phyloP scores from a whole-genome alignment of 805 yeast genomes.

The Candida mattraensis region DNA sequence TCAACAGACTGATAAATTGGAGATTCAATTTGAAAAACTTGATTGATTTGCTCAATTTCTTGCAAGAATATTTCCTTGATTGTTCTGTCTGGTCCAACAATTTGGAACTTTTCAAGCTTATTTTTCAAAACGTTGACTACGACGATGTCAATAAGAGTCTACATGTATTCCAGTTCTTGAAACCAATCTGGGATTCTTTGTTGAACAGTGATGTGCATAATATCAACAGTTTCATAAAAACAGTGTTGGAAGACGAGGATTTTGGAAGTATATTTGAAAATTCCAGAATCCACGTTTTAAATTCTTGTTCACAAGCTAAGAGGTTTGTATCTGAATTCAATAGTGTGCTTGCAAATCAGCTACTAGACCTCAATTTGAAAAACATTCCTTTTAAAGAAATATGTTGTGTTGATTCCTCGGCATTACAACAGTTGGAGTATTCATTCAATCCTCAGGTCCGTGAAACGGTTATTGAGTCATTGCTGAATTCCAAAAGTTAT shows the following conservation, averaged over 20 bases:
- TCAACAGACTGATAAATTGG: slow-evolving; percentile 32
- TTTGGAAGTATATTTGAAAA: slow-evolving; percentile 21
- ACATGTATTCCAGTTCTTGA: slow-evolving; percentile 20
- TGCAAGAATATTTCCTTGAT: slow-evolving; percentile 27
- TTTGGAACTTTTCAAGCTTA: slow-evolving; percentile 28
- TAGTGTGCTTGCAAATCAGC: slow-evolving; percentile 14
- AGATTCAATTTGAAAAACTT: slow-evolving; percentile 28
- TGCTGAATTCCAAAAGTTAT: slow-evolving; percentile 39
- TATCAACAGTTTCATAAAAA: slow-evolving; percentile 21
- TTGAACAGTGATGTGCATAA: slow-evolving; percentile 8
- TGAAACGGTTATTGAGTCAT: slow-evolving; percentile 38
- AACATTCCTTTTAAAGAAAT: slow-evolving; percentile 40
- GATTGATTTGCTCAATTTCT: slow-evolving; percentile 29
- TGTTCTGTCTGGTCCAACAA: slow-evolving; percentile 30
- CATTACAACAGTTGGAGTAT: slow-evolving; percentile 30
- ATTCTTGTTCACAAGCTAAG: slow-evolving; percentile 8
- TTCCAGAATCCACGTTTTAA: slow-evolving; percentile 9
- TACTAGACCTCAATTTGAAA: slow-evolving; percentile 27
- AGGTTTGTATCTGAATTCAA: slow-evolving; percentile 19
- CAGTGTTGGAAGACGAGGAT: slow-evolving; percentile 25
- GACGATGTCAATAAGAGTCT: slow-evolving; percentile 9
- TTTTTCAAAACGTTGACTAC: slow-evolving; percentile 24
- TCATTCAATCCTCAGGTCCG: slow-evolving; percentile 47
- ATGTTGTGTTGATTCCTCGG: slow-evolving; percentile 33
- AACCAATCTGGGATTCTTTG: slow-evolving; percentile 23